Conservation (phyloP, 345 rosid genomes). For the Citrus sp. region DNA sequence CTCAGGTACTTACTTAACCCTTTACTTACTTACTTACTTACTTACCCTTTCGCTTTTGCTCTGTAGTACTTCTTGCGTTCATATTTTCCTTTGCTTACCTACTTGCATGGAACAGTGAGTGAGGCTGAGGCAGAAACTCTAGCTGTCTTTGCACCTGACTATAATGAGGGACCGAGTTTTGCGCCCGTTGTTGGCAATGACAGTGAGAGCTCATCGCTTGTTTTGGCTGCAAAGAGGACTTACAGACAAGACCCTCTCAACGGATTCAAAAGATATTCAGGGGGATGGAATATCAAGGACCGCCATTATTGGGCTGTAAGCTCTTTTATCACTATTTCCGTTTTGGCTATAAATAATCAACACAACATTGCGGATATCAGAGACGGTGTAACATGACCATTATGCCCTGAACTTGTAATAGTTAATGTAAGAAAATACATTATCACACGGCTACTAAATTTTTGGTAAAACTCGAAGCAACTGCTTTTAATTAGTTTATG, state of each 20-base stretch:
- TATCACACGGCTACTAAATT: too few species aligned
- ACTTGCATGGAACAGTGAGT: constrained; percentile 24
- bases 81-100: constrained; percentile 1
- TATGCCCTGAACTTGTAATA: too few species aligned
- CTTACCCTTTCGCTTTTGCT: neutral
- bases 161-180: constrained; percentile 17
- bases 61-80: too few species aligned
- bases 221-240: constrained; percentile 74
- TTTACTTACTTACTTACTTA: constrained; percentile 12
- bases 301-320: constrained; percentile 98
- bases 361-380: too few species aligned
- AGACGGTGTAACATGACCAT: too few species aligned
- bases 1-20: constrained; percentile 37
- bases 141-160: neutral
- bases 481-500: too few species aligned
- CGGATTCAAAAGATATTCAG: constrained; percentile 65
- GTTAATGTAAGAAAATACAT: too few species aligned
- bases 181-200: neutral
- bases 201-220: constrained; percentile 38
- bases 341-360: neutral
- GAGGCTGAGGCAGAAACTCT: neutral
- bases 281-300: constrained; percentile 84
- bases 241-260: constrained; percentile 81
- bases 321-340: neutral
- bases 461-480: too few species aligned